Evolutionary conservation across 176 grass and related monocot genomes (phyloP).

Genomic region (Chrysopogon serrulatus): DNA sequence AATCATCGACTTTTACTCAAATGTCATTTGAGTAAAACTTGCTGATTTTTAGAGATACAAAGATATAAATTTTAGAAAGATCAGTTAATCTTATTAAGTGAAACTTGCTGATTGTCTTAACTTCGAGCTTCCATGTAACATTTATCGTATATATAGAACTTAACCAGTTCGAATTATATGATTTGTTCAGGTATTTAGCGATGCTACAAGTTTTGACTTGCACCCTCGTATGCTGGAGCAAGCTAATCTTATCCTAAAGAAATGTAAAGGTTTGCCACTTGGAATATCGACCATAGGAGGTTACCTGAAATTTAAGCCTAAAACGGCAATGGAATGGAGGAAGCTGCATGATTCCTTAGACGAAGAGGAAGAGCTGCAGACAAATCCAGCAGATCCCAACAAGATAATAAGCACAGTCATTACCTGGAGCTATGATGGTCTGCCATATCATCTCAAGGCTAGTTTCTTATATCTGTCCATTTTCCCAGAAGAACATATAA

Average conservation of each 20-base stretch:
- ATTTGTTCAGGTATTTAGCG: neutral
- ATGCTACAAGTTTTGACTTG: neutral
- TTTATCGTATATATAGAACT: no score
- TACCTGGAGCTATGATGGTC: slow-evolving; percentile 22
- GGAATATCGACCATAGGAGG: slow-evolving; percentile 38
- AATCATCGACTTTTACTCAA: no score
- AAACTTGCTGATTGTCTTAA: neutral
- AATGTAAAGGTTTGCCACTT: slow-evolving; percentile 28
- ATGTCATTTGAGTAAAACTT: no score
- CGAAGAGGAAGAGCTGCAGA: slow-evolving; percentile 6
- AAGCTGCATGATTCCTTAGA: neutral
- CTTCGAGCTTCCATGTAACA: neutral
- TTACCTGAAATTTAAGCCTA: slow-evolving; percentile 1
- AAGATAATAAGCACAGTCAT: neutral
- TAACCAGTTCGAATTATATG: neutral
- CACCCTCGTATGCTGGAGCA: neutral
- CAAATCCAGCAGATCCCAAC: neutral
- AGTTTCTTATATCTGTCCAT: slow-evolving; percentile 24
- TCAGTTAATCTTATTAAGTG: no score
- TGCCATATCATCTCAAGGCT: slow-evolving; percentile 39
- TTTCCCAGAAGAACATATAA: slow-evolving; percentile 9
- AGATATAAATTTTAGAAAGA: no score
- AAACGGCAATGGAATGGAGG: slow-evolving; percentile 27
- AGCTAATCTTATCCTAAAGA: slow-evolving; percentile 6
- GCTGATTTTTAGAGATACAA: no score